Base-by-base conservation (phyloP, 768 basidiomycete genomes). In the Leccinum boreale region DNA sequence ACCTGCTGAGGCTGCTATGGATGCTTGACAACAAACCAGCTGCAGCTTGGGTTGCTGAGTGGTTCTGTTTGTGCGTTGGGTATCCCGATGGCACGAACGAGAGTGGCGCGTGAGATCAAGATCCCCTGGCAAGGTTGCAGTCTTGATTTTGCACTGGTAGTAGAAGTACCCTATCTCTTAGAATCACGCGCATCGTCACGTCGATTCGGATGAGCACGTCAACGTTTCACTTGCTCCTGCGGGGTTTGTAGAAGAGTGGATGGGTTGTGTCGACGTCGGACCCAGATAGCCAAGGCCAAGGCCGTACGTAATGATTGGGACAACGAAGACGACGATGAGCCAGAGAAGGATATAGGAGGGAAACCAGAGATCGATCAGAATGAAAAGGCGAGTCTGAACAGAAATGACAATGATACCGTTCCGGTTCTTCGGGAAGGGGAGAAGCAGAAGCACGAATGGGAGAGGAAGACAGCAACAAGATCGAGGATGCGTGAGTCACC, bases 291-390 rank as follows among this genome's bases (percentile, higher is more conserved):
- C 28, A 62, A 56, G 51, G 29, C n/a, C n/a, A 53, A 35, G 15
- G 15, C 26, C 2, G 72, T 78, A 19, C 71, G 70, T 14, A 82
- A 85, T 59, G 82, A 84, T 63, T 87, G 85, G 86, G 86, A 87
- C 56, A 70, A 77, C 9, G 78, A 80, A 3, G 79, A 81, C 0
- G 82, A 33, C 33, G 26, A 45, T 28, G 50, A 44, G 12, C 44
- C 46, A 24, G 26, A 24, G 3, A 14, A 21, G 28, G 33, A 52
- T 14, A 33, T 12, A 17, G n/a, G 14, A 4, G 36, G 5, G 24
- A 17, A 21, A 3, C 5, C 0, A 28, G 28, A 28, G 28, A 2
- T 28, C 28, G 28, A 28, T 28, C 28, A 28, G 28, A 28, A 28
- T 35, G 35, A 17, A 14, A 19, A 21, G 35, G n/a, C 52, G 7